Evolutionary conservation across 1,284 basidiomycete genomes (phyloP).

Genomic region (Coniophora puteana): DNA sequence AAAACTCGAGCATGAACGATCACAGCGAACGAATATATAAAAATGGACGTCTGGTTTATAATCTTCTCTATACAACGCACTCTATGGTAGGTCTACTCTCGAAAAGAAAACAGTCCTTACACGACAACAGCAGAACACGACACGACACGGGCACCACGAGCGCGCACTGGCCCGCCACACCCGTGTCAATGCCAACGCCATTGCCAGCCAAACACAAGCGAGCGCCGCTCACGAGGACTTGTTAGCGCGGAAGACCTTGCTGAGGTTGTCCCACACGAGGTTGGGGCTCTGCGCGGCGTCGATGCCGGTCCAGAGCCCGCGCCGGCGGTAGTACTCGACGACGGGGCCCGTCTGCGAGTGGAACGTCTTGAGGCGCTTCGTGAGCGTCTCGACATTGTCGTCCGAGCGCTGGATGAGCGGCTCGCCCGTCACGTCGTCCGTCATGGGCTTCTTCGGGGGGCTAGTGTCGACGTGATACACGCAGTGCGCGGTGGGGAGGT

Average conservation of each 20-base stretch:
- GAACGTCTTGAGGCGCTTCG: constrained; percentile 85
- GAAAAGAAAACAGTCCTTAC: no score
- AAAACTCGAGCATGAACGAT: no score
- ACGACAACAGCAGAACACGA: no score
- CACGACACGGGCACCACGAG: no score
- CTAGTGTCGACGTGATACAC: constrained; percentile 34
- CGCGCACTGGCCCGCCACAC: no score
- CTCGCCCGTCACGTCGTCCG: constrained; percentile 94
- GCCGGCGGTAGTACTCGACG: constrained; percentile 93
- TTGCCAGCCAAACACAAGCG: no score
- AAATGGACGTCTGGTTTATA: no score
- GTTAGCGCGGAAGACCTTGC: constrained; percentile 47
- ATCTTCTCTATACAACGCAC: no score
- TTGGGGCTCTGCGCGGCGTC: constrained; percentile 92
- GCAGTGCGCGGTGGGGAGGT: constrained; percentile 5
- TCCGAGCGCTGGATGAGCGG: constrained; percentile 91
- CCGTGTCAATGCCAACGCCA: no score
- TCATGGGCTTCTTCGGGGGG: constrained; percentile 94
- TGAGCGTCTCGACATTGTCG: constrained; percentile 91
- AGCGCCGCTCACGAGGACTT: constrained; percentile 13
- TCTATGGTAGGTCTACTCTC: no score
- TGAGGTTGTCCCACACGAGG: constrained; percentile 87
- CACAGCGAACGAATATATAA: no score
- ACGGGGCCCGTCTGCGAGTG: constrained; percentile 94
- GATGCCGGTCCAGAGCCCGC: constrained; percentile 85